A percentile compares a stretch with the other conserved stretches of the same genome.
These are phyloP conservation scores for Epichloe sibirici DNA, from an alignment of 2,329 filamentous ascomycete genomes.

Conservation along the genomic window DNA sequence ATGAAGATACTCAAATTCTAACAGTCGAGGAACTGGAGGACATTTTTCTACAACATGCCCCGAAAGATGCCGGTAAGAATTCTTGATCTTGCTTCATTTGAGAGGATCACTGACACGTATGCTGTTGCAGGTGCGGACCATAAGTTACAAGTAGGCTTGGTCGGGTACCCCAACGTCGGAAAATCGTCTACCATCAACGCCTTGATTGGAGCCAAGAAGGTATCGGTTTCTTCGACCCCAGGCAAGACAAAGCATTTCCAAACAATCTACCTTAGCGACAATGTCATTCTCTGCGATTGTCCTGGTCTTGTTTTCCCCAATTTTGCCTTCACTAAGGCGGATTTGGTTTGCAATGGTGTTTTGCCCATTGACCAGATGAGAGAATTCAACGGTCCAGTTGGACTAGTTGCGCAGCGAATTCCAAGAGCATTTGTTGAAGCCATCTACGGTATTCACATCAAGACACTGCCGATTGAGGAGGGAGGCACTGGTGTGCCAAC, in stretches of 20 bases:
- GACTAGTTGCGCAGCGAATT: constrained; percentile 72
- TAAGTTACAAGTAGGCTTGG: constrained; percentile 83
- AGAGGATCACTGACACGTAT: constrained; percentile 7
- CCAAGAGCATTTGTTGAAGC: constrained; percentile 84
- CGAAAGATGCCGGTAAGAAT: constrained; percentile 36
- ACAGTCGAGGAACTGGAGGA: constrained; percentile 87
- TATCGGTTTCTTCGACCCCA: constrained; percentile 91
- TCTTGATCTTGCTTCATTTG: too few relatives aligned
- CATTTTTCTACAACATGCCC: constrained; percentile 66
- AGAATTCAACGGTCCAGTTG: constrained; percentile 79
- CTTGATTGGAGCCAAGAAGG: constrained; percentile 95
- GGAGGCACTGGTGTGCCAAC: constrained; percentile 83
- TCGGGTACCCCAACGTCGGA: constrained; percentile 97
- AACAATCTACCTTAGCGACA: constrained; percentile 84
- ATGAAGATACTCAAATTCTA: constrained; percentile 64
- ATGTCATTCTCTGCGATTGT: constrained; percentile 90
- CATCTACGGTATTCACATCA: constrained; percentile 84
- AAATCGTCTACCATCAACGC: constrained; percentile 99
- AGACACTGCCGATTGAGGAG: constrained; percentile 70
- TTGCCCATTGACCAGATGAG: constrained; percentile 93
- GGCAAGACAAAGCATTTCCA: constrained; percentile 99
- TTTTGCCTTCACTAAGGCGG: constrained; percentile 91
- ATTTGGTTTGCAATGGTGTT: constrained; percentile 89
- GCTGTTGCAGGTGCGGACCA: constrained; percentile 28
- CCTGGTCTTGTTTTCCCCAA: constrained; percentile 98